A percentile compares a stretch with the other conserved stretches of the same genome.
Evolutionary conservation across 2,329 filamentous ascomycete species (phyloP).

Genomic region (Dendrostoma leiphaemia): DNA sequence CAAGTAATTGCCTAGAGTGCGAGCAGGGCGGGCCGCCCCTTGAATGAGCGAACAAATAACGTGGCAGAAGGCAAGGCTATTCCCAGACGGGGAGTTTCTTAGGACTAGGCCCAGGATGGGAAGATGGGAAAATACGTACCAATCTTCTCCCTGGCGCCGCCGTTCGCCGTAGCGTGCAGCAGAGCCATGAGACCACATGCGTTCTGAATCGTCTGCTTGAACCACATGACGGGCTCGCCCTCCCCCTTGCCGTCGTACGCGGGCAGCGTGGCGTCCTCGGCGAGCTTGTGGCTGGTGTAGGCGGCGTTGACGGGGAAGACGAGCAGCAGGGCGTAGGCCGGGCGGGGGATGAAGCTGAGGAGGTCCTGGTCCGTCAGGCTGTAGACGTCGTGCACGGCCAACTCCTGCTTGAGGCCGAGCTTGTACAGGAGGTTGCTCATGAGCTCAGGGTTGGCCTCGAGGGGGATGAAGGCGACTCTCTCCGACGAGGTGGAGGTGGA

Average conservation of each 20-base stretch:
- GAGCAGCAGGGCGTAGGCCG: constrained; percentile 82
- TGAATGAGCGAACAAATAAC: no score
- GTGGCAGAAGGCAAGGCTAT: not conserved
- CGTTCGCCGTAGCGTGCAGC: constrained; percentile 79
- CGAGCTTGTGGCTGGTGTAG: constrained; percentile 73
- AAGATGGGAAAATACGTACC: constrained; percentile 38
- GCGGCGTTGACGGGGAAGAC: constrained; percentile 81
- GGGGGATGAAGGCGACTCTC: constrained; percentile 49
- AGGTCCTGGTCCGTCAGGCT: constrained; percentile 83
- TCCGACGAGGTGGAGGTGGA: constrained; percentile 32
- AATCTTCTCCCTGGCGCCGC: constrained; percentile 63
- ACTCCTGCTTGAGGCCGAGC: constrained; percentile 75
- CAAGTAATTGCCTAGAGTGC: not conserved
- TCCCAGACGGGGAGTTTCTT: no score
- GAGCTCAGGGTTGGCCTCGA: constrained; percentile 79
- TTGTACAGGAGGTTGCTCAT: constrained; percentile 81
- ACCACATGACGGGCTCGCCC: constrained; percentile 82
- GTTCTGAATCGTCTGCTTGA: constrained; percentile 90
- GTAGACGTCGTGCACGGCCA: constrained; percentile 88
- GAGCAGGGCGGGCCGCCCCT: not conserved
- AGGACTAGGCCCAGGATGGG: no score
- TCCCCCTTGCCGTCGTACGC: constrained; percentile 69
- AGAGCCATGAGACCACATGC: constrained; percentile 90
- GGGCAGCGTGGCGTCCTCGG: constrained; percentile 64
- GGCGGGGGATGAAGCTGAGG: constrained; percentile 82